Evolutionary conservation across 768 basidiomycete genomes (phyloP).

Genomic region (Boletales sp.): DNA sequence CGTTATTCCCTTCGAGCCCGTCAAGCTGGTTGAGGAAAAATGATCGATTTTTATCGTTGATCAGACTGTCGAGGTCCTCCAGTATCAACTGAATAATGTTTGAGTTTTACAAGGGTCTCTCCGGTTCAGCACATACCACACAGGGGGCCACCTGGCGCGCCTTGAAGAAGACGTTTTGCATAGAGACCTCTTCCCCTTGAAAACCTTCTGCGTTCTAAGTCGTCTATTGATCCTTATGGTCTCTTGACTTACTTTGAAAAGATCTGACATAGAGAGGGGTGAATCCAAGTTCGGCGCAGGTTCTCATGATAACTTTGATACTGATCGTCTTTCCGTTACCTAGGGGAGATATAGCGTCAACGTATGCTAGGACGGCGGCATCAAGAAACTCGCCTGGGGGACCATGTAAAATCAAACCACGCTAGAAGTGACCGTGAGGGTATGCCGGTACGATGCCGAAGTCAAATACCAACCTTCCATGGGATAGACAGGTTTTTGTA

Average conservation of each 20-base stretch:
- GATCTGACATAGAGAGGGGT: constrained; percentile 79
- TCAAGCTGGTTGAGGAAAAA: constrained; percentile 90
- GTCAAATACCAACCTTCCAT: constrained; percentile 60
- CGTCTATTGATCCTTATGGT: not conserved
- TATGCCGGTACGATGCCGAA: not conserved
- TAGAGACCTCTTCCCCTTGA: constrained; percentile 62
- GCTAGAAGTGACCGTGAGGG: constrained; percentile 36
- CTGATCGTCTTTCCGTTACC: constrained; percentile 87
- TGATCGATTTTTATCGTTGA: constrained; percentile 73
- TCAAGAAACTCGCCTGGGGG: constrained; percentile 53
- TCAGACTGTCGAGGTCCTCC: constrained; percentile 76
- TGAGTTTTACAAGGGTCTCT: constrained; percentile 20
- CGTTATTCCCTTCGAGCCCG: constrained; percentile 76
- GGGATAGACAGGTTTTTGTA: constrained; percentile 76
- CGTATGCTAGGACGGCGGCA: not conserved
- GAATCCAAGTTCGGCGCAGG: constrained; percentile 57
- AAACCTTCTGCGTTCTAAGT: constrained; percentile 37
- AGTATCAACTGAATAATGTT: constrained; percentile 32
- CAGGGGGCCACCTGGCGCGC: constrained; percentile 71
- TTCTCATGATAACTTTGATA: constrained; percentile 79
- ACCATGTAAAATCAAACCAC: constrained; percentile 80
- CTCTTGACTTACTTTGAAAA: constrained; percentile 53
- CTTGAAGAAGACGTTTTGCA: constrained; percentile 65
- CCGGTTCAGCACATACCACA: constrained; percentile 46
- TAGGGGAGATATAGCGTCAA: constrained; percentile 14